Base-by-base conservation (phyloP, 768 basidiomycete genomes). In the Macrolepiota albuminosa region DNA sequence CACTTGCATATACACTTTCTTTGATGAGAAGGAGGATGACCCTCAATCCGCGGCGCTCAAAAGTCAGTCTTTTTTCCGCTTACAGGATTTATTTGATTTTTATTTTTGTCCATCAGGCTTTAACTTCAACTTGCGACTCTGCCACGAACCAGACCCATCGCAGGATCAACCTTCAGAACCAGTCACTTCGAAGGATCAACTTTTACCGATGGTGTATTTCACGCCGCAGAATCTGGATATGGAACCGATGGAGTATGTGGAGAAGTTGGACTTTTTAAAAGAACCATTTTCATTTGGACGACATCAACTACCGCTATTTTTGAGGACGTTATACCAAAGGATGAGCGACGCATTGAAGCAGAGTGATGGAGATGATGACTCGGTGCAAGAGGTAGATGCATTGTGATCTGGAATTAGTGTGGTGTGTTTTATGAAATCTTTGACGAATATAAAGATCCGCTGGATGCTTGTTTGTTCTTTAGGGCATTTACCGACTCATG, bases 231-330 rank as follows among this genome's bases (percentile, higher is more conserved):
- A 84, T 33, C 78, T 93, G 6, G 85, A 91, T 55, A 82, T 82
- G 57, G 88, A 91, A 68, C 58, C 75, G 0, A 63, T 68, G 6
- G 80, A 84, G 9, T 85, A 87, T 67, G 77, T 82, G n/a, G 72
- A 81, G 39, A 76, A 75, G 31, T 71, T 94, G 24, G 81, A 79
- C 21, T 92, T 87, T 69, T 75, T 94, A 60, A 76, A 72, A 39
- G 75, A 76, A 1, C 71, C 83, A 1, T 93, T 94, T 70, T 84
- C 87, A 10, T 93, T 93, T 68, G 76, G 80, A 57, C 78, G 80
- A 39, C 75, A 79, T 11, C 91, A 93, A 71, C 77, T 89, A 60
- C 78, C 82, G 2, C 71, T 88, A 13, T 91, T 92, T 73, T 70
- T 89, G 29, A 78, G 79, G 67, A 86, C 86, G 16, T 72, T 91